Conservation (phyloP, 768 basidiomycete species). For the Basidioascus undulatus region DNA sequence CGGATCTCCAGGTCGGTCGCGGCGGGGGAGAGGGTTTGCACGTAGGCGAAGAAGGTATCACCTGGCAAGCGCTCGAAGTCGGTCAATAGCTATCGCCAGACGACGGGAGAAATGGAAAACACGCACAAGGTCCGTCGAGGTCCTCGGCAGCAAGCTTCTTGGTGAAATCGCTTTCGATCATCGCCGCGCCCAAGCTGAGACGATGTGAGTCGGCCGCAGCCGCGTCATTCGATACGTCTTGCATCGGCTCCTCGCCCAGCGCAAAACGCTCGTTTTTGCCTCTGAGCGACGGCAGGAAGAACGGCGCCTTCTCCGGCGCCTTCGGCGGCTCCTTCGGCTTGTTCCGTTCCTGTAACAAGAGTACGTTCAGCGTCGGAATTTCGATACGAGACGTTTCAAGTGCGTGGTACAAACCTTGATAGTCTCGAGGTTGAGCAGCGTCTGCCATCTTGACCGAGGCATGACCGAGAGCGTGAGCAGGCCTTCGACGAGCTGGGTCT, state of each 20-base stretch:
- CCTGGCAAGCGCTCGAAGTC: constrained; percentile 24
- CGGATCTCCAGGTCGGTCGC: constrained; percentile 77
- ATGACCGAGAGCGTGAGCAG: constrained; percentile 81
- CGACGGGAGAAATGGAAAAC: neutral
- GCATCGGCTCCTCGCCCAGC: too few species aligned
- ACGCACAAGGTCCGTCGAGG: constrained; percentile 43
- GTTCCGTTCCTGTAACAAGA: constrained; percentile 47
- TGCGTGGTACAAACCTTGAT: constrained; percentile 42
- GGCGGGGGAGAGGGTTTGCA: constrained; percentile 70
- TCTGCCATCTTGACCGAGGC: constrained; percentile 86
- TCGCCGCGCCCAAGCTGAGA: constrained; percentile 5
- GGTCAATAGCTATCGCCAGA: constrained; percentile 2
- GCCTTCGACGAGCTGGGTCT: constrained; percentile 68
- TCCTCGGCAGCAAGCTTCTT: constrained; percentile 35
- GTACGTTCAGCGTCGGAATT: neutral
- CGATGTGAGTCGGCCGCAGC: too few species aligned
- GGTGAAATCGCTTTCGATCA: constrained; percentile 33
- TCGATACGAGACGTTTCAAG: neutral
- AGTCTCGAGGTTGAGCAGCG: constrained; percentile 80
- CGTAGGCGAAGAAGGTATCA: constrained; percentile 56
- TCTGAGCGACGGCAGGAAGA: constrained; percentile 81
- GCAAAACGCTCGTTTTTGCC: constrained; percentile 69
- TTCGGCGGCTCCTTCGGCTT: constrained; percentile 92
- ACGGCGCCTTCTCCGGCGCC: constrained; percentile 81
- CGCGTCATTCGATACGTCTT: too few species aligned